Base-by-base conservation (phyloP, 1,284 basidiomycete genomes). In the Ceraceosorus guamensis region DNA sequence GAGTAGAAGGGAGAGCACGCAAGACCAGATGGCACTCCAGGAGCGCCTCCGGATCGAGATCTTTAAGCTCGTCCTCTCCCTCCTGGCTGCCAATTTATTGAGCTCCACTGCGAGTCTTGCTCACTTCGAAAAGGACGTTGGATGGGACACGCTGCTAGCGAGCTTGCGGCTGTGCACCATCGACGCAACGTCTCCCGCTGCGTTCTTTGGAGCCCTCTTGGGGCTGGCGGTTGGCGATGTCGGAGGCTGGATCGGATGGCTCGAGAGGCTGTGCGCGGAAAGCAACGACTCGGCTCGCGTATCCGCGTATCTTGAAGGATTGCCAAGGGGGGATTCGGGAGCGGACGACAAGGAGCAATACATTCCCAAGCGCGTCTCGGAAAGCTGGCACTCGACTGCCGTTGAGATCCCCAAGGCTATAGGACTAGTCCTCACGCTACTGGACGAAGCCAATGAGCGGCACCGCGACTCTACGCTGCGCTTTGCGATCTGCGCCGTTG, bases 181-280 rank as follows among this genome's bases (percentile, higher is more conserved):
- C 5, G n/a, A 18, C 8, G 18, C 39, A 6, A 59, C 57, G 13
- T 57, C 55, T 2, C 50, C 57, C 10, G 58, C 57, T 24, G 51
- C 63, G 16, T 35, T 67, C 35, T 63, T 62, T 35, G 68, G 61
- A 30, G 53, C 62, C 2, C 61, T 73, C 4, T 45, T 70, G 3
- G 71, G 67, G 16, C 46, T 73, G 0, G 63, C 67, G 1, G 45
- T 70, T 5, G 71, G 62, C 35, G 61, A 73, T n/a, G 61, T 71
- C 1, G 41, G 58, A 0, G 60, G 62, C 8, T 41, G 37, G 37
- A 41, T 41, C 37, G 37, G 37, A 8, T 41, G 37, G 37, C 37
- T 41, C 8, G 37, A 41, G 8, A 8, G 37, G 8, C n/a, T n/a
- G n/a, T n/a, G n/a, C n/a, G n/a, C n/a, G n/a, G n/a, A n/a, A n/a